Evolutionary conservation across 2,329 filamentous ascomycete genomes (phyloP), one percentile per base, ranked within the genome.

Genomic region (Aureobasidium sp.): DNA sequence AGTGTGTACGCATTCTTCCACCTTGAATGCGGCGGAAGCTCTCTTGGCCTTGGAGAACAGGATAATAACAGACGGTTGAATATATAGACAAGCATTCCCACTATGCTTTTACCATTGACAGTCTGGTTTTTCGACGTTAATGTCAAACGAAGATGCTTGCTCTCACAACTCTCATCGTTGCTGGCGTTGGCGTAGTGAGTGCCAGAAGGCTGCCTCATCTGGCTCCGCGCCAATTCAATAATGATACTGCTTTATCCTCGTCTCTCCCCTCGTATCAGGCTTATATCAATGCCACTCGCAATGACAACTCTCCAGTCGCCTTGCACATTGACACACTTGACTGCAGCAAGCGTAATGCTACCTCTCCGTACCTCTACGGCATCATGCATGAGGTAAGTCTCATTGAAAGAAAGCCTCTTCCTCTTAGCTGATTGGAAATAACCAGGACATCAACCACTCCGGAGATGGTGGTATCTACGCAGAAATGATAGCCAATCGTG

Each of bases 381-480:
- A 37, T 65, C 26, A 65, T 65, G 64, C 63, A 64, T 27, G 64
- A 65, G 57, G 64, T 59, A 34, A 39, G 24, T 5, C n/a, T 43
- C 46, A 17, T 24, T 41, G 20, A 37, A 24, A 8, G 7, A 12
- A 26, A 13, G n/a, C 12, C 15, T 37, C 9, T 27, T 44, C 12
- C 13, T 37, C 34, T 3, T 43, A 43, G 24, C 44, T 34, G 47
- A 62, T 29, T 34, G 44, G 37, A 17, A 17, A 8, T 5, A 27
- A 12, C 34, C 47, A 70, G 66, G 71, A 73, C 62, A 73, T 73
- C 66, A 73, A 72, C 63, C 84, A 88, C 71, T 86, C 84, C 1
- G 87, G 87, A 2, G 87, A 90, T 69, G 87, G 87, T 26, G 87
- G 87, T 5, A 82, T 90, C 65, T 90, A 90, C 70, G 87, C 84